A percentile compares a stretch with the other conserved stretches of the same genome.
Evolutionary conservation across 768 basidiomycete genomes (phyloP).

Genomic region (Gyrodon lividus): DNA sequence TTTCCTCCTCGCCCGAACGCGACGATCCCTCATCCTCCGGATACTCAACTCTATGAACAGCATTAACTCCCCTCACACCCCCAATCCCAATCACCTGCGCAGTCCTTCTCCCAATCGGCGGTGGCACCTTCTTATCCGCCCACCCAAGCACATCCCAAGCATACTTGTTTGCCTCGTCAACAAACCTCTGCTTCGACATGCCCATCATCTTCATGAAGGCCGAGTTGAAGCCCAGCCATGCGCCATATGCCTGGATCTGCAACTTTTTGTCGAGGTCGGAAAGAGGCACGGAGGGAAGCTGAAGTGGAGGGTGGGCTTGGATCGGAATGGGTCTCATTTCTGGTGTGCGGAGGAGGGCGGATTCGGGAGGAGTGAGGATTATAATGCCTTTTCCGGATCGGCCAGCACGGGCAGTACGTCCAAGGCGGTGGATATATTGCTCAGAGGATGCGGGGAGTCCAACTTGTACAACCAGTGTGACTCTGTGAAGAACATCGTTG

Average conservation of each 20-base stretch:
- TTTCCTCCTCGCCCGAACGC: background rate
- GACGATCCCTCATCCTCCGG: background rate
- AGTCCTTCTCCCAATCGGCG: slow-evolving; percentile 41
- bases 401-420: slow-evolving; percentile 76
- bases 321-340: slow-evolving; percentile 44
- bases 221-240: slow-evolving; percentile 60
- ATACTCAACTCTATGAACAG: background rate
- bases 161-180: slow-evolving; percentile 39
- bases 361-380: slow-evolving; percentile 52
- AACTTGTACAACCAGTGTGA: slow-evolving; percentile 59
- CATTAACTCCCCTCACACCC: slow-evolving; percentile 32
- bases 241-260: slow-evolving; percentile 52
- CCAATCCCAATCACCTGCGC: slow-evolving; percentile 53
- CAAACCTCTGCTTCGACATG: slow-evolving; percentile 41
- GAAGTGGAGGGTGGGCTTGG: slow-evolving; percentile 26
- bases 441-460: slow-evolving; percentile 69
- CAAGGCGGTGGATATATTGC: slow-evolving; percentile 79
- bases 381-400: slow-evolving; percentile 58
- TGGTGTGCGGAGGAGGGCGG: slow-evolving; percentile 43
- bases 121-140: slow-evolving; percentile 29
- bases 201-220: slow-evolving; percentile 35
- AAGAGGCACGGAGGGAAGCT: slow-evolving; percentile 24
- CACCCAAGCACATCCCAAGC: slow-evolving; percentile 39
- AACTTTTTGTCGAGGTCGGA: slow-evolving; percentile 33
- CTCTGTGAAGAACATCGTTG: slow-evolving; percentile 30